Evolutionary conservation across 805 yeast genomes (phyloP).

Genomic region (Nakazawaea sp.): DNA sequence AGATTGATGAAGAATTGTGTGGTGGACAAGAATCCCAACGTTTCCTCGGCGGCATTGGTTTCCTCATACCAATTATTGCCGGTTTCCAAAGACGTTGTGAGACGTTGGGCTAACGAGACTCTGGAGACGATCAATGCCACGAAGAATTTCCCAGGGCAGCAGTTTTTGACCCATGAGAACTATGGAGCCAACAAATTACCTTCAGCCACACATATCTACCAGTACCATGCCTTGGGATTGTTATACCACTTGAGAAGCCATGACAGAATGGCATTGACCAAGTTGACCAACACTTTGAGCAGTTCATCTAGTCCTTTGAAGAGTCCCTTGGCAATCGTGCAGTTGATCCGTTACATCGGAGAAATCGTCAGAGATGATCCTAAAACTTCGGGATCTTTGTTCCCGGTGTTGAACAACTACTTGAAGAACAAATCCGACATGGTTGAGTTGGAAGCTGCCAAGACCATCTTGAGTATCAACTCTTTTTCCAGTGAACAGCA

Average conservation of each 20-base stretch:
- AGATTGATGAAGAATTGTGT: slow-evolving; percentile 87
- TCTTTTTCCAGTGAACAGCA: slow-evolving; percentile 58
- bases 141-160: slow-evolving; percentile 44
- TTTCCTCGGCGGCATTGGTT: slow-evolving; percentile 90
- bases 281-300: slow-evolving; percentile 74
- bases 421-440: slow-evolving; percentile 77
- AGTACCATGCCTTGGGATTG: slow-evolving; percentile 93
- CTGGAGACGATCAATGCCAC: slow-evolving; percentile 78
- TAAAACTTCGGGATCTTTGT: slow-evolving; percentile 50
- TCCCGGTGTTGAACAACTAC: slow-evolving; percentile 63
- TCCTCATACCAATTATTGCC: slow-evolving; percentile 88
- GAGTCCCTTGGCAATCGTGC: slow-evolving; percentile 77
- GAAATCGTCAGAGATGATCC: slow-evolving; percentile 68
- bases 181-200: slow-evolving; percentile 52
- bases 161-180: slow-evolving; percentile 46
- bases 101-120: slow-evolving; percentile 90
- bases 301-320: slow-evolving; percentile 54
- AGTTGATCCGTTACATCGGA: slow-evolving; percentile 77
- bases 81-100: slow-evolving; percentile 84
- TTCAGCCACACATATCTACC: slow-evolving; percentile 73
- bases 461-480: slow-evolving; percentile 52
- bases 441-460: slow-evolving; percentile 90
- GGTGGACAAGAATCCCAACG: slow-evolving; percentile 82
- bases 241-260: slow-evolving; percentile 82
- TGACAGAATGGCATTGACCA: slow-evolving; percentile 90